Conservation (phyloP, 2,329 filamentous ascomycete species). For the Botryosphaeria dothidea region DNA sequence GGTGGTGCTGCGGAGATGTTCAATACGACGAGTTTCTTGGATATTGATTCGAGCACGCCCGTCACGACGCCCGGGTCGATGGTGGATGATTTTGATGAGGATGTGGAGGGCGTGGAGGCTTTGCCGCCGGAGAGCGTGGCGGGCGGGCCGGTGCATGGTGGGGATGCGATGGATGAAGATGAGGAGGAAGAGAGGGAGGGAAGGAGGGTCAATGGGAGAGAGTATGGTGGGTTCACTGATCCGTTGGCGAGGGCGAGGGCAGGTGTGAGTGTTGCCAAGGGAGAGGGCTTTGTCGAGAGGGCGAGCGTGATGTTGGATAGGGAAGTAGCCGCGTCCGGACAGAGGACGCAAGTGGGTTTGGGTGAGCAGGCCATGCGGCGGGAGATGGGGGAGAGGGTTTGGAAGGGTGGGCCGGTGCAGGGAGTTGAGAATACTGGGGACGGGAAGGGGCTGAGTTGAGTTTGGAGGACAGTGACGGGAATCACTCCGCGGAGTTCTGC, state of each 20-base stretch:
- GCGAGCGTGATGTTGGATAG: background rate
- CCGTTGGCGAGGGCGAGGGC: conserved; percentile 7
- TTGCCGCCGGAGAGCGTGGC: no score
- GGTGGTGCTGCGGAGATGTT: background rate
- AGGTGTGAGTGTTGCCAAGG: conserved; percentile 9
- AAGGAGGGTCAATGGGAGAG: background rate
- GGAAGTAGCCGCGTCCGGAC: background rate
- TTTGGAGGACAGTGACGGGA: background rate
- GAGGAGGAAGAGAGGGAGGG: background rate
- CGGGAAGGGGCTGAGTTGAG: background rate
- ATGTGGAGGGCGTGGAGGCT: background rate
- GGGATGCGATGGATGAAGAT: background rate
- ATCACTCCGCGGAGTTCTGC: background rate
- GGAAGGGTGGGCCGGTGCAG: background rate
- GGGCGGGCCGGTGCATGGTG: no score
- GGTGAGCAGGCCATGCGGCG: background rate
- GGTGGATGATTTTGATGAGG: background rate
- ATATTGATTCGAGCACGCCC: background rate
- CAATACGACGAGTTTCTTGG: background rate
- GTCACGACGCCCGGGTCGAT: background rate
- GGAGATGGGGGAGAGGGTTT: background rate
- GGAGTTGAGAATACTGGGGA: background rate
- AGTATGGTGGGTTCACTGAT: background rate
- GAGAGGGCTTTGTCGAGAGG: background rate
- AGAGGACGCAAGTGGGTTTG: background rate